phyloP scores from a whole-genome alignment of 768 basidiomycete genomes.

The Xerocomus brunneocitrinus region DNA sequence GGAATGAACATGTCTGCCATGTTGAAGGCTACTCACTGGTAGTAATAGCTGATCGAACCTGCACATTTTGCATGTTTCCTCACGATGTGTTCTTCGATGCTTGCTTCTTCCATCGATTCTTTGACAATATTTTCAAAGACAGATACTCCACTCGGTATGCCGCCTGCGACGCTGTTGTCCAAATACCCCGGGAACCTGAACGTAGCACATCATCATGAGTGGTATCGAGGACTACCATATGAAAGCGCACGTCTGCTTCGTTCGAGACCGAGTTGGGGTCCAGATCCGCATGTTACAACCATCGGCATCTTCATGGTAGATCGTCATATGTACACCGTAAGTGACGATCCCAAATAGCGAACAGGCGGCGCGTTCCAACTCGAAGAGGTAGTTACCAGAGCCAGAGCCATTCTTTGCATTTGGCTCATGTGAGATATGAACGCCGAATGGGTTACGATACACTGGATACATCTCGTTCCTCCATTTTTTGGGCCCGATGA shows the following conservation, averaged over 20 bases:
- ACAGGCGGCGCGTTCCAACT: conserved; percentile 87
- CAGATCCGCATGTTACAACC: conserved; percentile 54
- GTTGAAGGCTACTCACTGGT: conserved; percentile 40
- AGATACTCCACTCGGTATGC: conserved; percentile 76
- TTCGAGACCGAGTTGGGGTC: conserved; percentile 81
- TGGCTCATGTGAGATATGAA: conserved; percentile 33
- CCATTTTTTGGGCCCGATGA: conserved; percentile 79
- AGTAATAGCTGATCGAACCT: conserved; percentile 82
- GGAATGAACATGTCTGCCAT: not conserved
- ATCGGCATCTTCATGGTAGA: conserved; percentile 45
- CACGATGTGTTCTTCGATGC: conserved; percentile 63
- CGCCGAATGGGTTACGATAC: conserved; percentile 66
- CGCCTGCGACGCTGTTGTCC: conserved; percentile 91
- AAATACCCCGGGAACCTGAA: conserved; percentile 77
- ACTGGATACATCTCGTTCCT: conserved; percentile 78
- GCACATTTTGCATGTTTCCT: conserved; percentile 51
- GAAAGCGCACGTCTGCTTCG: conserved; percentile 78
- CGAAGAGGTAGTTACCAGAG: conserved; percentile 67
- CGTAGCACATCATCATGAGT: not conserved
- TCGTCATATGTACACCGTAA: conserved; percentile 89
- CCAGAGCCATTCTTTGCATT: conserved; percentile 30
- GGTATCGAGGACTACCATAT: not conserved
- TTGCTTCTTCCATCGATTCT: conserved; percentile 93
- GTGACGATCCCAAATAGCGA: conserved; percentile 87
- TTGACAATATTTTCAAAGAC: conserved; percentile 76